Conservation (phyloP, 495 filamentous ascomycete species). For the Daldinia childiae region DNA sequence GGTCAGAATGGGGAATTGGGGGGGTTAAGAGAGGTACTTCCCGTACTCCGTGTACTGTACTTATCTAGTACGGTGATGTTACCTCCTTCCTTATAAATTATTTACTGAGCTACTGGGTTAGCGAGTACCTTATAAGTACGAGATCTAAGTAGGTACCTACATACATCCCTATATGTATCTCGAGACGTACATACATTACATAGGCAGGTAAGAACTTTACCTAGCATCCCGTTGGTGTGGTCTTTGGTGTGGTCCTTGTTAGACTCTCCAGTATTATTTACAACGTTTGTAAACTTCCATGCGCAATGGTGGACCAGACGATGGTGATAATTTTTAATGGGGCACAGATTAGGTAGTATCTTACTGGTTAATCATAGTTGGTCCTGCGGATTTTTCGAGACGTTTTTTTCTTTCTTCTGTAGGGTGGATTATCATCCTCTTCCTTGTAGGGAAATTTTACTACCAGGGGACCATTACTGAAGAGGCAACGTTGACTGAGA, state of each 20-base stretch:
- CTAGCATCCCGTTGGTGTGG: constrained; percentile 24
- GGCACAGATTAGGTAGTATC: constrained; percentile 35
- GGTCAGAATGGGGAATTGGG: constrained; percentile 40
- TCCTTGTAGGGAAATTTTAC: constrained; percentile 31
- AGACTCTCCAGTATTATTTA: background rate
- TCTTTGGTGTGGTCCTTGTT: constrained; percentile 33
- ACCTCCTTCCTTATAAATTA: constrained; percentile 6
- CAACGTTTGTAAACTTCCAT: constrained; percentile 3
- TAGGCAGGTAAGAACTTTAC: background rate
- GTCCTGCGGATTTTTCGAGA: constrained; percentile 26
- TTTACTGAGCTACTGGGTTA: background rate
- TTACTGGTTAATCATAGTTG: constrained; percentile 31
- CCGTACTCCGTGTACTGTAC: constrained; percentile 17
- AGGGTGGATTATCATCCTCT: constrained; percentile 18
- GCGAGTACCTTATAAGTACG: constrained; percentile 1
- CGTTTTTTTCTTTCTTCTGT: constrained; percentile 10
- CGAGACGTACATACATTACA: background rate
- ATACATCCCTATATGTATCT: background rate
- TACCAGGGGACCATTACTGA: constrained; percentile 20
- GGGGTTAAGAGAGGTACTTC: constrained; percentile 16
- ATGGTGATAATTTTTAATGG: constrained; percentile 35
- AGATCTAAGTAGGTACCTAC: background rate
- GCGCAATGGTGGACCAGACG: constrained; percentile 20
- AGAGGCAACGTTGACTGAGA: constrained; percentile 23
- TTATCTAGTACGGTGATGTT: constrained; percentile 12